A percentile compares a stretch with the other conserved stretches of the same genome.
Evolutionary conservation across 352 stramenopile species (phyloP).

Genomic region (Globisporangium cystogenes): DNA sequence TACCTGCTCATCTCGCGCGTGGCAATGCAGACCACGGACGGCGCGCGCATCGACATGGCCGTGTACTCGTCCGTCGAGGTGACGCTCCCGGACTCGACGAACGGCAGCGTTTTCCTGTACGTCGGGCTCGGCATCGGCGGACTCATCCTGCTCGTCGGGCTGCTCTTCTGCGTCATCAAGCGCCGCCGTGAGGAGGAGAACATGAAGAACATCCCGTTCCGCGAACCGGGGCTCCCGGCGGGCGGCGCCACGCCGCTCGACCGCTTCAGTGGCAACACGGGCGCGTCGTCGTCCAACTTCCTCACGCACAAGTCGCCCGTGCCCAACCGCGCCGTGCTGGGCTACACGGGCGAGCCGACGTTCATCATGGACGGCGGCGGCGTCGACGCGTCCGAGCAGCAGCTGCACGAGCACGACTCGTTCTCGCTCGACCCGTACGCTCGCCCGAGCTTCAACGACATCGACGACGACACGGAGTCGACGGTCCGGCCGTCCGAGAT

Average conservation of each 20-base stretch:
- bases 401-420: conserved; percentile 30
- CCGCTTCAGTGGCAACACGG: conserved; percentile 46
- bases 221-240: conserved; percentile 31
- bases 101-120: conserved; percentile 59
- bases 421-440: conserved; percentile 73
- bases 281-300: conserved; percentile 59
- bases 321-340: conserved; percentile 22
- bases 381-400: conserved; percentile 17
- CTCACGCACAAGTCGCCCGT: conserved; percentile 52
- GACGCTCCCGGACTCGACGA: conserved; percentile 36
- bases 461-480: conserved; percentile 43
- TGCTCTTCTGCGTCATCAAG: conserved; percentile 69
- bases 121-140: conserved; percentile 62
- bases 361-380: conserved; percentile 34
- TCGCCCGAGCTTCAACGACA: conserved; percentile 62
- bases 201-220: conserved; percentile 76
- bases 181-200: conserved; percentile 48
- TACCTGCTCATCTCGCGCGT: conserved; percentile 71
- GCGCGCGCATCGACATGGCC: conserved; percentile 71
- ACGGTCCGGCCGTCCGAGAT: conserved; percentile 47
- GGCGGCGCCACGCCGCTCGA: conserved; percentile 20
- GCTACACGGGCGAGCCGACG: conserved; percentile 21
- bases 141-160: conserved; percentile 51
- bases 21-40: conserved; percentile 66
- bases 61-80: conserved; percentile 72